phyloP scores from a whole-genome alignment of 768 basidiomycete genomes.

The Amanita pseudoporphyria region DNA sequence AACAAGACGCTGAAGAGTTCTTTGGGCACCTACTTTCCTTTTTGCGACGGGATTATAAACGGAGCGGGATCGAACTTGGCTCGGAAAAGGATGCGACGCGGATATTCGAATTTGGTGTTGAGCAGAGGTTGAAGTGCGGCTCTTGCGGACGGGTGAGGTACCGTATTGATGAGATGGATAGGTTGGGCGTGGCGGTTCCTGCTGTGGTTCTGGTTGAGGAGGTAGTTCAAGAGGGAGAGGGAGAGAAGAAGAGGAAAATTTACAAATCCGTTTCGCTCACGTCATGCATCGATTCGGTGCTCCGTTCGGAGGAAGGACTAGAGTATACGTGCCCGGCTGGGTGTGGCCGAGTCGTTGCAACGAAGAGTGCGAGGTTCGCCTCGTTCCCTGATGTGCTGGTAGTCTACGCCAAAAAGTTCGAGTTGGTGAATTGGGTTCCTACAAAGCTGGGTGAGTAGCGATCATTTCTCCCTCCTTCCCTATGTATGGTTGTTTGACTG shows the following conservation, averaged over 20 bases:
- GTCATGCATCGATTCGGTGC: slow-evolving; percentile 48
- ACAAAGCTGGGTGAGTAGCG: slow-evolving; percentile 69
- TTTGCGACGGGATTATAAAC: slow-evolving; percentile 54
- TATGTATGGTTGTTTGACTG: slow-evolving; percentile 1
- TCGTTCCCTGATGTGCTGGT: slow-evolving; percentile 86
- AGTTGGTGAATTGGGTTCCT: slow-evolving; percentile 94
- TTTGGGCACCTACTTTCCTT: slow-evolving; percentile 70
- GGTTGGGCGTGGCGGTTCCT: slow-evolving; percentile 71
- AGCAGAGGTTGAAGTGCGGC: slow-evolving; percentile 80
- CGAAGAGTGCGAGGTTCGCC: slow-evolving; percentile 68
- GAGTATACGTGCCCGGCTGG: slow-evolving; percentile 82
- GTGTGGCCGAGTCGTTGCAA: slow-evolving; percentile 52
- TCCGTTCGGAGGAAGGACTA: slow-evolving; percentile 47
- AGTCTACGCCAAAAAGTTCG: slow-evolving; percentile 89
- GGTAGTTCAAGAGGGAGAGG: background rate
- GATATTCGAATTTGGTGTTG: slow-evolving; percentile 71
- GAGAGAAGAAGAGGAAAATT: background rate
- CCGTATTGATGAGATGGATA: slow-evolving; percentile 64
- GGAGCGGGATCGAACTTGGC: slow-evolving; percentile 3
- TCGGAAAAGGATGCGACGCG: slow-evolving; percentile 52
- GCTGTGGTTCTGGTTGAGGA: slow-evolving; percentile 28
- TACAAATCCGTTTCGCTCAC: slow-evolving; percentile 57
- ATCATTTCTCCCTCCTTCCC: background rate
- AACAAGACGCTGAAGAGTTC: slow-evolving; percentile 97
- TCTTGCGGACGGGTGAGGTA: slow-evolving; percentile 79